These are phyloP conservation scores for Fusarium pseudograminearum DNA, from an alignment of 2,329 filamentous ascomycete genomes.

Conservation along the genomic window DNA sequence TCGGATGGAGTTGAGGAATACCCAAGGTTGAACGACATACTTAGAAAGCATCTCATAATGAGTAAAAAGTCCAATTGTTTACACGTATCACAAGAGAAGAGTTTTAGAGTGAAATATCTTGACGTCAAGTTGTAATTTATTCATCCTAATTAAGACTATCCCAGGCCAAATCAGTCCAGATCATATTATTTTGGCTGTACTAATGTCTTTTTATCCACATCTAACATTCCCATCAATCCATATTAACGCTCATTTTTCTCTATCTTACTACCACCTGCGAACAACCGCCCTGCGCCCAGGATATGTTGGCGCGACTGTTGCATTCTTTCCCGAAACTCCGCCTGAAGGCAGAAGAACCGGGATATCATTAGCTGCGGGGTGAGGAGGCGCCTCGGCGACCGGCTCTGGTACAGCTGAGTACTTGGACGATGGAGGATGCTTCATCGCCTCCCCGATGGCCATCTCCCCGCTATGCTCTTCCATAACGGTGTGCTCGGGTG, in stretches of 20 bases:
- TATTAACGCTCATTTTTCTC: background rate
- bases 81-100: background rate
- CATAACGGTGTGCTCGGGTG: background rate
- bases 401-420: background rate
- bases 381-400: background rate
- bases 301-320: slow-evolving; percentile 8
- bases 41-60: background rate
- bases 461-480: slow-evolving; percentile 9
- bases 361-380: background rate
- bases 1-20: background rate
- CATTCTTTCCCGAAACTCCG: slow-evolving; percentile 2
- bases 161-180: slow-evolving; percentile 12
- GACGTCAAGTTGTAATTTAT: slow-evolving; percentile 12
- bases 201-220: background rate
- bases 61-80: background rate
- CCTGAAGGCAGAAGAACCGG: slow-evolving; percentile 12
- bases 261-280: slow-evolving; percentile 14
- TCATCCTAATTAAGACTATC: slow-evolving; percentile 28
- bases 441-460: background rate
- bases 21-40: background rate
- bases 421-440: background rate
- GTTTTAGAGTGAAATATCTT: background rate
- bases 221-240: background rate
- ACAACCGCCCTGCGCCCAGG: slow-evolving; percentile 21
- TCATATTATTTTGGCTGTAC: slow-evolving; percentile 22